Percentiles rank a stretch among this genome's conserved stretches.
Conservation (phyloP, 805 yeast species). For the Lipomyces lipofer region DNA sequence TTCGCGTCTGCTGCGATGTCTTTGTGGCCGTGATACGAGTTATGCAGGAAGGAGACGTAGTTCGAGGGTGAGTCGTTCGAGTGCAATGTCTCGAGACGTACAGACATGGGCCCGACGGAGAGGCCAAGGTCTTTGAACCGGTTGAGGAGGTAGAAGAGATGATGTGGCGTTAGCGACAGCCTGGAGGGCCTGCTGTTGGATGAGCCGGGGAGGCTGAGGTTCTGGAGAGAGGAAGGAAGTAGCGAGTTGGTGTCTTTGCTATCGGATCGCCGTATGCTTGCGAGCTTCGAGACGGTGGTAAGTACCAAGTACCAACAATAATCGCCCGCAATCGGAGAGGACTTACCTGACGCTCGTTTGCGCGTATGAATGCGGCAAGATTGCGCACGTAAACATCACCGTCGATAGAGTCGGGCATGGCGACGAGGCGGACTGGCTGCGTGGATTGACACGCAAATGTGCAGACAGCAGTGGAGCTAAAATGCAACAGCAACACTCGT, state of each 20-base stretch:
- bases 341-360: slow-evolving; percentile 37
- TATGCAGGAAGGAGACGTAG: slow-evolving; percentile 56
- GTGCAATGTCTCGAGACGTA: slow-evolving; percentile 58
- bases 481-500: background rate
- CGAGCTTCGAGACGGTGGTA: slow-evolving; percentile 8
- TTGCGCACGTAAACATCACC: slow-evolving; percentile 36
- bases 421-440: background rate
- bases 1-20: slow-evolving; percentile 32
- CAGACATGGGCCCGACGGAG: slow-evolving; percentile 61
- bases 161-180: slow-evolving; percentile 61
- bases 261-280: slow-evolving; percentile 8
- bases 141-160: slow-evolving; percentile 61
- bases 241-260: slow-evolving; percentile 9
- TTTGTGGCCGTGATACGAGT: slow-evolving; percentile 18
- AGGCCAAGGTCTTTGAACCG: slow-evolving; percentile 51
- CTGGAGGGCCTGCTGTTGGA: slow-evolving; percentile 35
- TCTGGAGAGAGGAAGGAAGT: slow-evolving; percentile 10
- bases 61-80: slow-evolving; percentile 52
- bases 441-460: too few relatives aligned
- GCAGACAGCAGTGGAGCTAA: too few relatives aligned
- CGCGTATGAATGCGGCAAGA: slow-evolving; percentile 34
- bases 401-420: slow-evolving; percentile 28
- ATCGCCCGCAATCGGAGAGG: background rate
- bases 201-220: slow-evolving; percentile 12
- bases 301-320: background rate